Evolutionary conservation across 2,329 filamentous ascomycete species (phyloP).

Genomic region (Claviceps arundinis): DNA sequence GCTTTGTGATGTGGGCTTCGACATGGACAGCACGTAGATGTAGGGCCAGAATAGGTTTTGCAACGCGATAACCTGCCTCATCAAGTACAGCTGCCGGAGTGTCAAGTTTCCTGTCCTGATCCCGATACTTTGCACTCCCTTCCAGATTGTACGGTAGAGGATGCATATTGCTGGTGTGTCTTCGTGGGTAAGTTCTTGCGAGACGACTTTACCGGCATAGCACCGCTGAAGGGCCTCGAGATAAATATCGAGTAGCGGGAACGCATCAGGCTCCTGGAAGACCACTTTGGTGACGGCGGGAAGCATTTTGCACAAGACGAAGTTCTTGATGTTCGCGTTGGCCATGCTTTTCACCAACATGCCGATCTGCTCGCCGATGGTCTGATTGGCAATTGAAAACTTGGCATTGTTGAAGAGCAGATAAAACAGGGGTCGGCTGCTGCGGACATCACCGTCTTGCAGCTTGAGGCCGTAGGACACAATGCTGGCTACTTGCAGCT

Average conservation of each 20-base stretch:
- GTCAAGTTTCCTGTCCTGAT: slow-evolving; percentile 10
- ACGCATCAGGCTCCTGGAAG: slow-evolving; percentile 22
- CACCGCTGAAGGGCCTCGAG: slow-evolving; percentile 26
- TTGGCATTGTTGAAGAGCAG: slow-evolving; percentile 46
- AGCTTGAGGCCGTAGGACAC: slow-evolving; percentile 42
- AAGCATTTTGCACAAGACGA: slow-evolving; percentile 39
- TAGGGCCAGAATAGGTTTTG: slow-evolving; percentile 19
- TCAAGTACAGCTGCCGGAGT: slow-evolving; percentile 14
- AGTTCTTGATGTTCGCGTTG: slow-evolving; percentile 29
- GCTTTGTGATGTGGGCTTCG: not conserved
- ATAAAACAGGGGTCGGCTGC: slow-evolving; percentile 38
- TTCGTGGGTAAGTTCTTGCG: slow-evolving; percentile 23
- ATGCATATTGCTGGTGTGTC: slow-evolving; percentile 19
- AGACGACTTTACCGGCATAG: slow-evolving; percentile 21
- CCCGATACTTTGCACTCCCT: slow-evolving; percentile 15
- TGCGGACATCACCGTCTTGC: slow-evolving; percentile 35
- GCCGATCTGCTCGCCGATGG: slow-evolving; percentile 30
- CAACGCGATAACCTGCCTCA: slow-evolving; percentile 16
- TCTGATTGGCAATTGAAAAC: slow-evolving; percentile 35
- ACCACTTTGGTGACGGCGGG: slow-evolving; percentile 35
- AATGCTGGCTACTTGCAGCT: slow-evolving; percentile 42
- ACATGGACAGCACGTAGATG: slow-evolving; percentile 11
- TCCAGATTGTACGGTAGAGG: slow-evolving; percentile 19
- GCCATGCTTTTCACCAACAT: slow-evolving; percentile 37
- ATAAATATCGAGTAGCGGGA: slow-evolving; percentile 38